Evolutionary conservation across 73 alveolate species (phyloP), one percentile per base, ranked within the genome.

Genomic region (Vitrella brassicaformis): DNA sequence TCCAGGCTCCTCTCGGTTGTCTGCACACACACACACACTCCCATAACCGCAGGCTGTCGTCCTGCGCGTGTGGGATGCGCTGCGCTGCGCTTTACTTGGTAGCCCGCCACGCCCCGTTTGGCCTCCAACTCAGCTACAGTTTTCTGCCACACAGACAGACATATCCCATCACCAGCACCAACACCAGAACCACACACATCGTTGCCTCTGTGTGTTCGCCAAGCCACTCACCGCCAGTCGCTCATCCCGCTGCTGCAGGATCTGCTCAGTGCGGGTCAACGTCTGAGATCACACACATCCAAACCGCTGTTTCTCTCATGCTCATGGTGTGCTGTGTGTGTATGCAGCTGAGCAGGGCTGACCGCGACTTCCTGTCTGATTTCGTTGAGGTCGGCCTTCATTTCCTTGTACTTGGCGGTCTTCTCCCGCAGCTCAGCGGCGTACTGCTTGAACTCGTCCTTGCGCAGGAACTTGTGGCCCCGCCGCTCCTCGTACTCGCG

Each of bases 391-490:
- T 77, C 87, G 87, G 81, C 92, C 90, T 93, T 92, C 92, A 88
- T 80, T 74, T 85, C 87, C 81, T 93, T 90, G 90, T 83, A 93
- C 67, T 85, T 66, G 64, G 91, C 92, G 78, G 92, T 90, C 78
- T 93, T 93, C 81, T 90, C 95, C 68, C 95, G 90, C 70, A 93
- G 82, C 47, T 89, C 86, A 30, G 95, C 97, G 10, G 98, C 98
- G 79, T 90, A 91, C 81, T 91, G 92, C 85, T 89, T 89, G 91
- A 93, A 90, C 80, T 93, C 98, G 73, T 93, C 96, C 47, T 94
- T 79, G 84, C 91, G 90, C 92, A 93, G 90, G 89, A 85, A 91
- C 79, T 87, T 91, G 74, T 92, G 92, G 72, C 98, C 98, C 78
- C 89, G 86, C 73, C 91, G 80, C 75, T 87, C 88, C 67, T 88